phyloP scores from a whole-genome alignment of 805 yeast species.

The Starmerella geochares region DNA sequence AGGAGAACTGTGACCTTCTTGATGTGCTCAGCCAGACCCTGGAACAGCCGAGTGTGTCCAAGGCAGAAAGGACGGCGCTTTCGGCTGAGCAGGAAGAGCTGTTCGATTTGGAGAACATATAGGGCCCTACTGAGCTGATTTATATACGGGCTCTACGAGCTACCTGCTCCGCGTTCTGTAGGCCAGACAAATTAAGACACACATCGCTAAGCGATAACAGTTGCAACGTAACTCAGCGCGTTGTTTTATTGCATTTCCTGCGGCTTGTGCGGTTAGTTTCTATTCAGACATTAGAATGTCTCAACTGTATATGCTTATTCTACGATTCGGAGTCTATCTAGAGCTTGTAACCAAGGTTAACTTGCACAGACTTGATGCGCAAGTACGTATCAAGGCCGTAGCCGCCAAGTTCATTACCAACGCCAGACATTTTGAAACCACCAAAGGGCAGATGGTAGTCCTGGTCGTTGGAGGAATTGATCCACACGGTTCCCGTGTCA shows the following conservation, averaged over 20 bases:
- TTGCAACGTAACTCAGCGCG: too few relatives aligned
- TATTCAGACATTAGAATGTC: too few relatives aligned
- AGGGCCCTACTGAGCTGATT: neutral
- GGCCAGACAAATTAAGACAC: too few relatives aligned
- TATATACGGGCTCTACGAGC: too few relatives aligned
- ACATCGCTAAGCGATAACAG: too few relatives aligned
- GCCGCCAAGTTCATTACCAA: constrained; percentile 87
- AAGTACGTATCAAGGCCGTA: constrained; percentile 80
- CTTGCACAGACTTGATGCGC: constrained; percentile 69
- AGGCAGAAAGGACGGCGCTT: neutral
- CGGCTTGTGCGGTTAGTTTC: too few relatives aligned
- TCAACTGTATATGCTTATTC: neutral
- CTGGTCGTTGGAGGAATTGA: constrained; percentile 82
- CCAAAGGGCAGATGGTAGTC: constrained; percentile 86
- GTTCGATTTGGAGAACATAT: neutral
- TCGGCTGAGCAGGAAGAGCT: constrained; percentile 9
- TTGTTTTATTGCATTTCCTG: too few relatives aligned
- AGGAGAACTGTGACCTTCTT: constrained; percentile 17
- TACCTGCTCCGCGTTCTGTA: too few relatives aligned
- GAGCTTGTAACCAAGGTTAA: constrained; percentile 27
- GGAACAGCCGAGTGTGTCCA: neutral
- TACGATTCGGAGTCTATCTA: constrained; percentile 4
- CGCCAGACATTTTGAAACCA: constrained; percentile 82
- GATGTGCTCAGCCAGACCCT: constrained; percentile 6
- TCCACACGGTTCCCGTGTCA: constrained; percentile 84